Conservation (phyloP, 176 grass and related monocot genomes). For the Phragmites australis region DNA sequence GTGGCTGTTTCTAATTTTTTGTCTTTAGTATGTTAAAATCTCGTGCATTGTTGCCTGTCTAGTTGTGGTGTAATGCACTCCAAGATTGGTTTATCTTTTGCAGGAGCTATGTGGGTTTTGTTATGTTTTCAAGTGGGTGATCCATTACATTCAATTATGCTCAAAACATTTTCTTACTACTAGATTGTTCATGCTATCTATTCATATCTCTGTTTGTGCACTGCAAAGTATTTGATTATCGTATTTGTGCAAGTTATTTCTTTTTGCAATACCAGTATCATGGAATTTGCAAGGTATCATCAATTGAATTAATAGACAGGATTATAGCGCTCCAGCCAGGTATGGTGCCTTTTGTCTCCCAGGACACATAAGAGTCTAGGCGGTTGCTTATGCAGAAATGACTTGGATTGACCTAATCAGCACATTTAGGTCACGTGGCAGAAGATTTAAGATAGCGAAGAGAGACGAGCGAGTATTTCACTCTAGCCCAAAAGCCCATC, state of each 20-base stretch:
- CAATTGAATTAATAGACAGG: background rate
- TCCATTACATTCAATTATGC: background rate
- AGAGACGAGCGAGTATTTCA: background rate
- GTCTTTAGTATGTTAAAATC: constrained; percentile 11
- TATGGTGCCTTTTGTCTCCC: background rate
- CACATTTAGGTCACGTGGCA: background rate
- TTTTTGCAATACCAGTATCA: background rate
- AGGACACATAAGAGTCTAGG: background rate
- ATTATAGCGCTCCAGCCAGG: background rate
- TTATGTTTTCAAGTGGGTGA: background rate
- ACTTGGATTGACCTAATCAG: background rate
- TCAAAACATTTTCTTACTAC: background rate
- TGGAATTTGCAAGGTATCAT: background rate
- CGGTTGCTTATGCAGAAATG: background rate
- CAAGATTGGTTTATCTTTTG: background rate
- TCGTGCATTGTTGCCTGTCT: background rate
- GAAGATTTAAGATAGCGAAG: background rate
- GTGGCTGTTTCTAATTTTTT: background rate
- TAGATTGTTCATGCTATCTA: background rate
- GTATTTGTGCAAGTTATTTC: background rate
- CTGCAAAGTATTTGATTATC: background rate
- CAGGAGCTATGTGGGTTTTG: background rate
- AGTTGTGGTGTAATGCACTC: background rate
- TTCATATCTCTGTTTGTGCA: background rate
- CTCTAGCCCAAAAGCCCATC: background rate